Evolutionary conservation across 805 yeast genomes (phyloP).

Genomic region (Saccharomycopsis microspora): DNA sequence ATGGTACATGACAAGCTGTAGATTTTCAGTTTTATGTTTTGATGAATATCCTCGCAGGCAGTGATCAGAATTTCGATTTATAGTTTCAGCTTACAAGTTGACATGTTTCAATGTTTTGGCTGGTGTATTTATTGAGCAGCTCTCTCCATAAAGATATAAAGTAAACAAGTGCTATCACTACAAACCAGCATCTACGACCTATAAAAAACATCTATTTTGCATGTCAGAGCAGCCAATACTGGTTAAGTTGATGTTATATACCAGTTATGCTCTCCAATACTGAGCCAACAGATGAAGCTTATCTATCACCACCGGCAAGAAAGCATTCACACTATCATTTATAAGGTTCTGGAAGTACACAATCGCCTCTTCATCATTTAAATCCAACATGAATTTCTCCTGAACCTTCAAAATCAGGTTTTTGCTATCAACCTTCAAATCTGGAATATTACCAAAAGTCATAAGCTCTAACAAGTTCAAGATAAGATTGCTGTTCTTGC

Average conservation of each 20-base stretch:
- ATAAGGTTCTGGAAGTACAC: slow-evolving; percentile 88
- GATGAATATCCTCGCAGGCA: neutral
- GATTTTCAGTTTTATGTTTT: neutral
- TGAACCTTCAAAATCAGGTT: slow-evolving; percentile 85
- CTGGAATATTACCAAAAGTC: slow-evolving; percentile 91
- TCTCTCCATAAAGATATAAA: neutral
- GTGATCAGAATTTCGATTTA: no score
- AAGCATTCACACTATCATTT: slow-evolving; percentile 88
- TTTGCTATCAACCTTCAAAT: slow-evolving; percentile 70
- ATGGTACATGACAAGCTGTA: neutral
- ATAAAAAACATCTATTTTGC: no score
- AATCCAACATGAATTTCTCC: slow-evolving; percentile 85
- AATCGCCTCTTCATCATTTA: slow-evolving; percentile 94
- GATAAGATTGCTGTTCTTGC: slow-evolving; percentile 84
- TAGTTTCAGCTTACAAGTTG: no score
- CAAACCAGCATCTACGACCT: neutral
- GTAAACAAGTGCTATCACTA: neutral
- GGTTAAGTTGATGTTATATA: neutral
- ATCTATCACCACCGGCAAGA: slow-evolving; percentile 90
- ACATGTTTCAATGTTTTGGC: no score
- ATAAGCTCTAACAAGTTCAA: slow-evolving; percentile 84
- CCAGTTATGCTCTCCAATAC: slow-evolving; percentile 77
- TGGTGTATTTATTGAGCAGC: no score
- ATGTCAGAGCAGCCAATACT: neutral
- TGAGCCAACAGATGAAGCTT: slow-evolving; percentile 92